Evolutionary conservation across 140 eudicot species (phyloP), one percentile per base, ranked within the genome.

Genomic region (Stevia rebaudiana): DNA sequence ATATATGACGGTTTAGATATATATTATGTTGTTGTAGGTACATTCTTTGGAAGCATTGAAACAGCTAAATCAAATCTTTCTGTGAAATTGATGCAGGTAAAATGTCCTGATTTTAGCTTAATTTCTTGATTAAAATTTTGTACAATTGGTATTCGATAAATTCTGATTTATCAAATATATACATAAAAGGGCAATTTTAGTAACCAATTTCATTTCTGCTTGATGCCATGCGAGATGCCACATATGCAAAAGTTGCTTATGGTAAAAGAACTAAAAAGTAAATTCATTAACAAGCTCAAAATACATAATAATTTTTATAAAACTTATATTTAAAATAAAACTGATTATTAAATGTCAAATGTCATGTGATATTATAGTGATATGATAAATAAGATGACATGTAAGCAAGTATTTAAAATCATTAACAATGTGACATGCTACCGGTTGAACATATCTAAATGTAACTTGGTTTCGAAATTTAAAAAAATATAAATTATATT

Each of bases 51-150:
- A 61, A 85, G 85, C 74, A 52, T 77, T 76, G 87, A 78, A 40
- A 83, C 79, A 42, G 84, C 96, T 41, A 88, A 81, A 78, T 68
- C 82, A n/a, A 78, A 69, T 79, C 76, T 88, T 55, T 81, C 71
- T 61, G 81, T 88, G 67, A 92, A 82, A 63, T 61, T 92, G 74
- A 88, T 92, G 98, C 95, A 90, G 90, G 97, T 84, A 50, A 64
- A 55, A 56, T 71, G 8, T 39, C 23, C 49, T 67, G 8, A 74
- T 64, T 47, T 63, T 17, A 64, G 50, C 41, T 47, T 3, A 44
- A 56, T 17, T 68, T 41, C 24, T 12, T 36, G 33, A 37, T 60
- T 22, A 18, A 19, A 31, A 21, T 60, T 60, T n/a, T n/a, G 48
- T 18, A 35, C 42, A 11, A 16, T 46, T 16, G 52, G 52, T 15